Base-by-base conservation (phyloP, 257 asterid species). In the Capsicum baccatum region DNA sequence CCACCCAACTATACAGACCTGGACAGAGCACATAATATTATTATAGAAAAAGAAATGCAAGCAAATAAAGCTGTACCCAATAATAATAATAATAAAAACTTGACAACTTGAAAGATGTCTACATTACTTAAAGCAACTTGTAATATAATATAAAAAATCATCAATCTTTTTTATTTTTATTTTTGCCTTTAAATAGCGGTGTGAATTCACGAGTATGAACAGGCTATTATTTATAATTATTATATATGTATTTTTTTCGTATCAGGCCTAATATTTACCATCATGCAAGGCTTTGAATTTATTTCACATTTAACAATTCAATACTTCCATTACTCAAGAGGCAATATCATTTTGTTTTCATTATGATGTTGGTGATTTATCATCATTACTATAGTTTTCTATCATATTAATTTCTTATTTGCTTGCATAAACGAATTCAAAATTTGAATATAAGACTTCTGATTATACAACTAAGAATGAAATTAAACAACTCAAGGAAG, bases 71-170 rank as follows among this genome's bases (percentile, higher is more conserved):
- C 15, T 70, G 56, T 70, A 70, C 26, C 54, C 47, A 8, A 39
- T 69, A 69, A 16, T 26, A 26, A 26, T 26, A 4, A 4, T 39
- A 69, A 12, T 55, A 50, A 70, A 70, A 70, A 42, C 35, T 70
- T 70, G 79, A 52, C 79, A 70, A 70, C 79, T 42, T 69, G 79
- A 74, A 48, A 74, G 64, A 78, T 26, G 82, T 54, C 64, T 54
- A 33, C 82, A 50, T 54, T 78, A 37, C 42, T 78, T 35, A 55
- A 78, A 78, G 21, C 82, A 78, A 78, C 82, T 78, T 78, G 66
- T 64, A 54, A 14, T 78, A 78, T 52, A 71, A 2, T 48, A 48
- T 48, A 48, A 19, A 48, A 73, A 12, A 16, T 52, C 81, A 74
- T 50, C 4, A 74, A 12, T 3, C 15, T 7, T 6, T 19, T 26